A percentile compares a stretch with the other conserved stretches of the same genome.
These are phyloP conservation scores for Cutaneotrichosporon sp. DNA, from an alignment of 1,284 basidiomycete genomes.

Conservation along the genomic window DNA sequence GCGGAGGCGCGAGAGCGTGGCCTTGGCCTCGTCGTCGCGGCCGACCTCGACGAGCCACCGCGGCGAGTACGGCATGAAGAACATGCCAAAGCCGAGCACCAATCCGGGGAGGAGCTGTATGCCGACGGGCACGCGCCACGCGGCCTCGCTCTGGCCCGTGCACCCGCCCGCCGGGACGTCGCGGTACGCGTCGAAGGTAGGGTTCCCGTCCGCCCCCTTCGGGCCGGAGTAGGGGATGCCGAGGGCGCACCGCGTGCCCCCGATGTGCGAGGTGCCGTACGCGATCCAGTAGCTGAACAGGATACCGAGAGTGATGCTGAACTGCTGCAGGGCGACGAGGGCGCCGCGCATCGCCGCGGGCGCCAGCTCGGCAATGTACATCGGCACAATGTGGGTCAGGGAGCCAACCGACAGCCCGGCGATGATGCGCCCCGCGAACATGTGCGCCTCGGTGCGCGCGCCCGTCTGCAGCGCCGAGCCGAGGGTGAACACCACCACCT, in stretches of 20 bases:
- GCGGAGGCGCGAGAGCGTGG: slow-evolving; percentile 33
- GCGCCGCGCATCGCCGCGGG: slow-evolving; percentile 74
- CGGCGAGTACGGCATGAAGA: slow-evolving; percentile 35
- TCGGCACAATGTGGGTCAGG: slow-evolving; percentile 32
- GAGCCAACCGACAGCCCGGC: slow-evolving; percentile 19
- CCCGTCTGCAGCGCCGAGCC: slow-evolving; percentile 56
- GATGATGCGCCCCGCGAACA: slow-evolving; percentile 16
- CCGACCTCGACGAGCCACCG: slow-evolving; percentile 36
- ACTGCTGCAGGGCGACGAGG: slow-evolving; percentile 72
- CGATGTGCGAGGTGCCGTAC: slow-evolving; percentile 30
- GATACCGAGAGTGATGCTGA: slow-evolving; percentile 58
- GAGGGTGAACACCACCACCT: slow-evolving; percentile 54
- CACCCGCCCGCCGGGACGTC: slow-evolving; percentile 31
- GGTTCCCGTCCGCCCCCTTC: slow-evolving; percentile 11
- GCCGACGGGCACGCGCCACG: slow-evolving; percentile 30
- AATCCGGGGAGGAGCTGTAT: slow-evolving; percentile 45
- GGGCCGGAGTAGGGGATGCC: slow-evolving; percentile 33
- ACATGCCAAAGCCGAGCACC: slow-evolving; percentile 29
- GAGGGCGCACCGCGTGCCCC: slow-evolving; percentile 25
- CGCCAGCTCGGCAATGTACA: slow-evolving; percentile 56
- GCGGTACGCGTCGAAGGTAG: slow-evolving; percentile 21
- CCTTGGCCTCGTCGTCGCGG: slow-evolving; percentile 32
- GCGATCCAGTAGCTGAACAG: slow-evolving; percentile 24
- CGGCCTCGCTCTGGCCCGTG: slow-evolving; percentile 34
- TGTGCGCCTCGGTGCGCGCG: slow-evolving; percentile 55